A percentile compares a stretch with the other conserved stretches of the same genome.
Conservation (phyloP, 1,284 basidiomycete genomes). For the Singerocomus inundabilis region DNA sequence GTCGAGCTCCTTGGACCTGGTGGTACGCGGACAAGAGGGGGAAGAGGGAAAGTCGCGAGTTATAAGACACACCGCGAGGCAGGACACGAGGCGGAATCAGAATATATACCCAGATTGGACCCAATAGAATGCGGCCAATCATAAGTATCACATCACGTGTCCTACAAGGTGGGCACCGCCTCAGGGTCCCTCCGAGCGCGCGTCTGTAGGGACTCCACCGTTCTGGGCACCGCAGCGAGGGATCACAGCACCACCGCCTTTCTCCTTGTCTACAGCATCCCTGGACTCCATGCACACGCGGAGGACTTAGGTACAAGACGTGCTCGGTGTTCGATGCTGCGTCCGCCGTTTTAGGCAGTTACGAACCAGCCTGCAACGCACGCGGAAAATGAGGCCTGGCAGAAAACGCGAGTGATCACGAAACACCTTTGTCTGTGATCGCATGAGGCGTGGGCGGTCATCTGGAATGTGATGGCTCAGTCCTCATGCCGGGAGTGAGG, state of each 20-base stretch:
- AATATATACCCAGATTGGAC: conserved; percentile 10
- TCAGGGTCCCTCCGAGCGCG: no score
- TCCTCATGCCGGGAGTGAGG: conserved; percentile 3
- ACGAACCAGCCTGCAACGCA: conserved; percentile 1
- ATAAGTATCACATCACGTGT: conserved; percentile 15
- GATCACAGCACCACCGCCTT: no score
- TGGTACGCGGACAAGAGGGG: conserved; percentile 16
- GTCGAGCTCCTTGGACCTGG: conserved; percentile 18
- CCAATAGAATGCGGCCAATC: conserved; percentile 24
- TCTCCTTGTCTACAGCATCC: conserved; percentile 6
- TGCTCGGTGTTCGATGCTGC: neutral
- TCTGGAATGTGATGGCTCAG: neutral
- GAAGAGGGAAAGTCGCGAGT: neutral
- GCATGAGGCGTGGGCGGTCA: conserved; percentile 7
- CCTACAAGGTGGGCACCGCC: no score
- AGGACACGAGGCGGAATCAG: conserved; percentile 23
- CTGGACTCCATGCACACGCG: neutral
- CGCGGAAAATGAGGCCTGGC: conserved; percentile 1
- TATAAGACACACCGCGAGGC: conserved; percentile 29
- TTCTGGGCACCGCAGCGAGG: no score
- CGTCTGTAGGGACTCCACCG: neutral
- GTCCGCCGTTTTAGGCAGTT: neutral
- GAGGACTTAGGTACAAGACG: conserved; percentile 7
- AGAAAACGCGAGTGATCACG: neutral
- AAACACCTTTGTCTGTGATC: conserved; percentile 1